Conservation (phyloP, 805 yeast genomes). For the Pichia gijzeniarum region DNA sequence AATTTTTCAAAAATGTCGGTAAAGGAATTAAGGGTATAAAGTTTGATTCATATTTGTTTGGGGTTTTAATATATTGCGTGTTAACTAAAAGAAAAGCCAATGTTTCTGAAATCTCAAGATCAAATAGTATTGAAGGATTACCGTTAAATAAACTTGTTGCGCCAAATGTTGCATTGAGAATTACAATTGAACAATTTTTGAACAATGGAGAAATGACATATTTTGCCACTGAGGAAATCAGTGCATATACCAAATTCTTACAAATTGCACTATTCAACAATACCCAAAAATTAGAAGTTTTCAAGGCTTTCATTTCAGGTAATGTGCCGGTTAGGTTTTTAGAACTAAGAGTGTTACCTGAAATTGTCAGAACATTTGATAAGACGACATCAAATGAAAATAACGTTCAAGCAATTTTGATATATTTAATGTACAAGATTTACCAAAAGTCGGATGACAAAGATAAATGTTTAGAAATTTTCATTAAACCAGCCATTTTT, state of each 20-base stretch:
- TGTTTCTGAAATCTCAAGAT: constrained; percentile 8
- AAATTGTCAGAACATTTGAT: constrained; percentile 44
- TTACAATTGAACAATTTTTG: constrained; percentile 33
- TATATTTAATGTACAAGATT: constrained; percentile 36
- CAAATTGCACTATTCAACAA: constrained; percentile 49
- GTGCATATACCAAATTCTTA: constrained; percentile 45
- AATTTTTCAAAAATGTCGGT: constrained; percentile 24
- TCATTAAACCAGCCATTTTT: constrained; percentile 58
- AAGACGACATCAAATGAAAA: constrained; percentile 17
- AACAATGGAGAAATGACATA: constrained; percentile 25
- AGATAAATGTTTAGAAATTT: constrained; percentile 28
- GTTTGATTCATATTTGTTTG: constrained; percentile 62
- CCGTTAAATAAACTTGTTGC: constrained; percentile 41
- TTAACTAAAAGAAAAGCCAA: constrained; percentile 29
- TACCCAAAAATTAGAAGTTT: constrained; percentile 46
- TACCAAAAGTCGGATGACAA: constrained; percentile 25
- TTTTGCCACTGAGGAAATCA: constrained; percentile 44
- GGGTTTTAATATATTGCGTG: constrained; percentile 44
- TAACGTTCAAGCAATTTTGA: constrained; percentile 26
- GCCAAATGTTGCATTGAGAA: constrained; percentile 33
- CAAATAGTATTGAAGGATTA: constrained; percentile 20
- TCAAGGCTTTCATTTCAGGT: constrained; percentile 32
- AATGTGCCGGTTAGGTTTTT: constrained; percentile 43
- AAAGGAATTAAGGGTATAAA: constrained; percentile 32
- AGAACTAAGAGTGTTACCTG: constrained; percentile 64